A percentile compares a stretch with the other conserved stretches of the same genome.
Conservation (phyloP, 1,284 basidiomycete genomes). For the Singerocomus inundabilis region DNA sequence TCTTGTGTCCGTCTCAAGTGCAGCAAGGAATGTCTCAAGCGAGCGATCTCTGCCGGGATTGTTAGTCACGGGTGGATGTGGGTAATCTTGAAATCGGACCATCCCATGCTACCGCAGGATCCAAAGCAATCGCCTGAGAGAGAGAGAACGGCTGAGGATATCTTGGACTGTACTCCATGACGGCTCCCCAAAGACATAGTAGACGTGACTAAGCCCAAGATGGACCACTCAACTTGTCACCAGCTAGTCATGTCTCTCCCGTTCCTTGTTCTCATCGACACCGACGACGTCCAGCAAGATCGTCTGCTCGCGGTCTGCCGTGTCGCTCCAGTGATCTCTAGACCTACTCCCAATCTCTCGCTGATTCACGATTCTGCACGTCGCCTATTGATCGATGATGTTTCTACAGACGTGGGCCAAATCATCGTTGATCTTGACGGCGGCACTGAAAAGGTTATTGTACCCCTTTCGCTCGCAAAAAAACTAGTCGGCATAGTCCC, state of each 20-base stretch:
- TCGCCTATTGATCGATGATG: conserved; percentile 57
- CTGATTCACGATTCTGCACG: conserved; percentile 34
- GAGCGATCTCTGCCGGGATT: conserved; percentile 59
- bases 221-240: neutral
- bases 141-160: conserved; percentile 77
- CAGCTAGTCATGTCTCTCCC: conserved; percentile 28
- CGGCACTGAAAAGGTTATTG: conserved; percentile 76
- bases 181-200: too few relatives aligned
- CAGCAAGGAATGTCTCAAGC: conserved; percentile 69
- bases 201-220: conserved; percentile 24
- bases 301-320: conserved; percentile 65
- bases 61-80: neutral
- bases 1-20: conserved; percentile 65
- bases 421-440: conserved; percentile 69
- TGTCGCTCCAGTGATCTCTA: conserved; percentile 73
- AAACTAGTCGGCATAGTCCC: conserved; percentile 71
- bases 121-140: conserved; percentile 61
- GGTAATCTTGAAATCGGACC: conserved; percentile 40
- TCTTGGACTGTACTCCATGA: conserved; percentile 65
- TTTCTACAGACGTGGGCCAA: conserved; percentile 50
- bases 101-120: conserved; percentile 66
- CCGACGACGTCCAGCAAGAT: conserved; percentile 37
- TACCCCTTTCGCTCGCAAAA: conserved; percentile 64
- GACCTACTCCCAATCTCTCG: conserved; percentile 35
- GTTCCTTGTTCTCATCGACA: conserved; percentile 62